Conservation (phyloP, 306 rosid species). For the Cucumis cinereus region DNA sequence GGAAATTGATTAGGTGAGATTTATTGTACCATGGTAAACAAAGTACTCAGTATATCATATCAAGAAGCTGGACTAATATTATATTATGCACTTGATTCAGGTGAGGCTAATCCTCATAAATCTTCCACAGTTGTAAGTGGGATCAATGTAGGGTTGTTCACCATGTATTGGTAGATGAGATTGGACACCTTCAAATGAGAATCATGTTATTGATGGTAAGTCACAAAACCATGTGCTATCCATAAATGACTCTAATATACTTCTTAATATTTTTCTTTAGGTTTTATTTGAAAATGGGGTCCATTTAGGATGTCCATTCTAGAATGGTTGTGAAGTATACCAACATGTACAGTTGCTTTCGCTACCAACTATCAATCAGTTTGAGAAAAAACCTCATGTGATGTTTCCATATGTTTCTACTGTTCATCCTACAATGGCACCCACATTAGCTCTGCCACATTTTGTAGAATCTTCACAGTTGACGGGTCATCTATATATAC, state of each 20-base stretch:
- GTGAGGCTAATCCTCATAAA: neutral
- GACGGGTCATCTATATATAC: neutral
- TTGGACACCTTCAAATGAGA: neutral
- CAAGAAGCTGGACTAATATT: neutral
- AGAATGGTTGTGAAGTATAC: neutral
- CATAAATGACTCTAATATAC: neutral
- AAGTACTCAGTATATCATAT: neutral
- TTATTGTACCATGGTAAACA: neutral
- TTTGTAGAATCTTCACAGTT: neutral
- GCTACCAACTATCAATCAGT: neutral
- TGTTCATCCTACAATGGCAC: neutral
- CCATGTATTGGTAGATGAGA: neutral
- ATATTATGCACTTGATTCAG: neutral
- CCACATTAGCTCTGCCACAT: neutral
- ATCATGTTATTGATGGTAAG: neutral
- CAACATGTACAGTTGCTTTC: neutral
- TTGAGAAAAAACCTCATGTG: neutral
- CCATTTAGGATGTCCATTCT: neutral
- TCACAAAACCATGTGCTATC: neutral
- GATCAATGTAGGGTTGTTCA: neutral
- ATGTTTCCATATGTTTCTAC: neutral
- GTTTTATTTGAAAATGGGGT: neutral
- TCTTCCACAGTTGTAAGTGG: neutral
- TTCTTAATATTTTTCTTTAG: neutral
- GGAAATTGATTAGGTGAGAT: neutral